Evolutionary conservation across 2,329 filamentous ascomycete genomes (phyloP).

Genomic region (Aureobasidium musti): DNA sequence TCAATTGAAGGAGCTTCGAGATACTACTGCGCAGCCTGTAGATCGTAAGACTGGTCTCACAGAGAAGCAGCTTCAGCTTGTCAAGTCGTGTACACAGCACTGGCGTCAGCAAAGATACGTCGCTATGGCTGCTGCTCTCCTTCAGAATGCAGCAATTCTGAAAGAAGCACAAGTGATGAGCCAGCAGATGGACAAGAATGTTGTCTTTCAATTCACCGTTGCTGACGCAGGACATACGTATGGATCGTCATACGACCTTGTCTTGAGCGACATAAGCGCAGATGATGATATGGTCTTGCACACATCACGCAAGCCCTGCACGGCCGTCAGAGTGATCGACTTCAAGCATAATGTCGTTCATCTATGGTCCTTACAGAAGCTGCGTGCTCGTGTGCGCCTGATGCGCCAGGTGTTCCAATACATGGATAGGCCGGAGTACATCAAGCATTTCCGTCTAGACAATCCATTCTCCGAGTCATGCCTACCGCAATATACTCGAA

Average conservation of each 20-base stretch:
- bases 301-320: constrained; percentile 80
- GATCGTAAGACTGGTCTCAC: constrained; percentile 62
- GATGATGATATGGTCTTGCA: constrained; percentile 74
- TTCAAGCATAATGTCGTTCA: constrained; percentile 84
- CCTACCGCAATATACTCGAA: constrained; percentile 86
- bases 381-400: constrained; percentile 79
- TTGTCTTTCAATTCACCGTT: constrained; percentile 93
- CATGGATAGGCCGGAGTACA: constrained; percentile 90
- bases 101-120: constrained; percentile 89
- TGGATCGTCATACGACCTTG: constrained; percentile 94
- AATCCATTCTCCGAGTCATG: constrained; percentile 90
- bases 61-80: constrained; percentile 70
- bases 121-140: constrained; percentile 85
- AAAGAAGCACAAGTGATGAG: constrained; percentile 99
- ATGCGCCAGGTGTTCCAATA: constrained; percentile 99
- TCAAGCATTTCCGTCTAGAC: constrained; percentile 86
- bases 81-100: constrained; percentile 65
- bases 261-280: constrained; percentile 82
- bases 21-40: constrained; percentile 54
- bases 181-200: constrained; percentile 88
- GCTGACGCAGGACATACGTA: constrained; percentile 85
- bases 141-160: constrained; percentile 81
- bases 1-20: constrained; percentile 73
- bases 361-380: constrained; percentile 91
- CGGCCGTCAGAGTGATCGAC: constrained; percentile 87